Evolutionary conservation across 768 basidiomycete species (phyloP).

Genomic region (Neoboletus subvelutipes): DNA sequence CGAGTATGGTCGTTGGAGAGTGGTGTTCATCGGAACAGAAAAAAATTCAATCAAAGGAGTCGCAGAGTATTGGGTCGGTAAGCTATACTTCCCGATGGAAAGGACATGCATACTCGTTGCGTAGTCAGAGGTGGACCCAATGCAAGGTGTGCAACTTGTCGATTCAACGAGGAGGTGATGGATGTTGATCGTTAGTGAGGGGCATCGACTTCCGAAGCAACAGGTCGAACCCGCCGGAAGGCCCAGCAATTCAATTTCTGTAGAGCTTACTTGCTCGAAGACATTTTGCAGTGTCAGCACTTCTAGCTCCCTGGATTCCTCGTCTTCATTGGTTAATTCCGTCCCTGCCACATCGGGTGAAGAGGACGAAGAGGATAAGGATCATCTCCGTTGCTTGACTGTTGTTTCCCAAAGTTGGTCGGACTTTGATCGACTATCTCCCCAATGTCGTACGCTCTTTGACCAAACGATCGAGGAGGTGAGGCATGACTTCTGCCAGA

Average conservation of each 20-base stretch:
- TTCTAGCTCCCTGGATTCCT: neutral
- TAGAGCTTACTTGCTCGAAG: neutral
- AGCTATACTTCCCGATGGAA: no score
- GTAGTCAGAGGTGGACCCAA: no score
- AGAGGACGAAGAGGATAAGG: neutral
- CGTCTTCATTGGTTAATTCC: neutral
- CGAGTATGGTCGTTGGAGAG: no score
- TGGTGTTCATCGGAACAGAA: no score
- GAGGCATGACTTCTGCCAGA: slow-evolving; percentile 5
- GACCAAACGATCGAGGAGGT: neutral
- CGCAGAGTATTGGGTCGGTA: no score
- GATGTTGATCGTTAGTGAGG: no score
- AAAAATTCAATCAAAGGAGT: no score
- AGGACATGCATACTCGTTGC: no score
- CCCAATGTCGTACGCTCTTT: neutral
- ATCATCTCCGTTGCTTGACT: neutral
- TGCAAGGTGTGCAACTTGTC: no score
- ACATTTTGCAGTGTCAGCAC: neutral
- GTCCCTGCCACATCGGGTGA: neutral
- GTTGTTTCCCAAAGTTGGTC: slow-evolving; percentile 6
- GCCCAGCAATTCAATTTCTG: neutral
- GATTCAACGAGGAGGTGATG: no score
- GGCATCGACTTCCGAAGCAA: neutral
- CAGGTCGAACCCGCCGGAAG: neutral
- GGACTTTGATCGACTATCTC: neutral